Evolutionary conservation across 768 basidiomycete genomes (phyloP), one percentile per base, ranked within the genome.

Genomic region (Trametes villosa): DNA sequence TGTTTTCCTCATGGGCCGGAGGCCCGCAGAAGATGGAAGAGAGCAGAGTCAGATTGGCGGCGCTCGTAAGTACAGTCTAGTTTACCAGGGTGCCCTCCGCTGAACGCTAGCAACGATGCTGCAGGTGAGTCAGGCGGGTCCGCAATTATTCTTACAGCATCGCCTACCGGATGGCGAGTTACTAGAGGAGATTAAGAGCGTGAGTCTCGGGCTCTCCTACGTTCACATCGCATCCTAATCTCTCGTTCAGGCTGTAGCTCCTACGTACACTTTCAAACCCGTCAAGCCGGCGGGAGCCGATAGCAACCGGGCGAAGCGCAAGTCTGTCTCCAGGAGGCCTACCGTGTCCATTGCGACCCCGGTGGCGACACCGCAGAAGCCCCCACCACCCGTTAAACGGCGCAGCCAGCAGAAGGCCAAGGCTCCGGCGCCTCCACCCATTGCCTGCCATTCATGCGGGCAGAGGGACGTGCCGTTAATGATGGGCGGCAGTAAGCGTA

Each of bases 401-500:
- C 80, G 73, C 60, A 78, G 77, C 38, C 63, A 72, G 33, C 45
- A 74, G 0, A 78, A 78, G 31, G 53, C 69, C 1, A 79, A 77
- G 56, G 49, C 63, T 11, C 69, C 70, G 42, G 45, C 61, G 17
- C 78, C 83, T 11, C 75, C 77, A 1, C 73, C 76, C 42, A 84
- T 85, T 9, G 75, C 80, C 31, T 92, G 89, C 63, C 74, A 80
- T 38, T 74, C 82, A 7, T 92, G 89, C 70, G 81, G 82, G 44
- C 80, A 83, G 69, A 83, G 80, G 17, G 87, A 89, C 67, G 89
- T 91, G 15, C 90, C 90, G 8, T 77, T 92, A n/a, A 83, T 91
- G 53, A 78, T 86, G 70, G 88, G 88, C 58, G 90, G 89, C 41
- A 81, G 90, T 91, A 65, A 80, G 89, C n/a, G n/a, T n/a, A n/a